Percentiles rank a stretch among this genome's conserved stretches.
Evolutionary conservation across 2,329 filamentous ascomycete species (phyloP).

Genomic region (Aphanoascus verrucosus): DNA sequence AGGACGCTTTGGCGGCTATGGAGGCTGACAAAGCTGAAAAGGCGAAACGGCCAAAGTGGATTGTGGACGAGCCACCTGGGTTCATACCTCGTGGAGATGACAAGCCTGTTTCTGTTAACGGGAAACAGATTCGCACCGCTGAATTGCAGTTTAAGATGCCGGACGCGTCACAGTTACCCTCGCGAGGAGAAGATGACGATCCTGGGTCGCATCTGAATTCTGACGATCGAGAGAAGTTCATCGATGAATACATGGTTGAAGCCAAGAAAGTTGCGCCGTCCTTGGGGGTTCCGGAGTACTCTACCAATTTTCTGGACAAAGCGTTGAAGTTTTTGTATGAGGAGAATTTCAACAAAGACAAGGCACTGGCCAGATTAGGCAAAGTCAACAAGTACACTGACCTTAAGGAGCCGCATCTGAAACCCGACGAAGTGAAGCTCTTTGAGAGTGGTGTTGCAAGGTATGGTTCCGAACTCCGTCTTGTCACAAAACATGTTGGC

Average conservation of each 20-base stretch:
- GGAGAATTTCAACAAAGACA: constrained; percentile 59
- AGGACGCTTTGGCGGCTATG: constrained; percentile 65
- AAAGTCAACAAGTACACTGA: constrained; percentile 56
- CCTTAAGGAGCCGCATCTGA: constrained; percentile 76
- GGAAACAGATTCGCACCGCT: constrained; percentile 65
- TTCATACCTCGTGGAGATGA: constrained; percentile 81
- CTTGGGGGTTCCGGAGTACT: constrained; percentile 61
- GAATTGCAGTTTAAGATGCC: constrained; percentile 71
- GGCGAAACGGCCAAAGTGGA: constrained; percentile 80
- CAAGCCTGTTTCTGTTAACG: constrained; percentile 46
- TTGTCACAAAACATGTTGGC: constrained; percentile 70
- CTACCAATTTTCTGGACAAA: constrained; percentile 80
- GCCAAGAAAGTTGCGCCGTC: constrained; percentile 54
- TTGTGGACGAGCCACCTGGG: constrained; percentile 80
- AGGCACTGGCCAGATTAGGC: constrained; percentile 59
- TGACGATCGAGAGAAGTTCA: constrained; percentile 44
- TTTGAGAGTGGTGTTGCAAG: constrained; percentile 88
- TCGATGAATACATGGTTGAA: constrained; percentile 66
- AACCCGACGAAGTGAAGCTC: constrained; percentile 66
- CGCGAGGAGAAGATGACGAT: constrained; percentile 35
- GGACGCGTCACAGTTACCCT: constrained; percentile 38
- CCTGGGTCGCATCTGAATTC: constrained; percentile 27
- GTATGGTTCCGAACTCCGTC: constrained; percentile 79
- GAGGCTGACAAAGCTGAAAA: constrained; percentile 72
- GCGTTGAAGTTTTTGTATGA: constrained; percentile 64